Percentiles rank a stretch among this genome's conserved stretches.
Conservation (phyloP, 176 grass and related monocot species). For the Zizania latifolia region DNA sequence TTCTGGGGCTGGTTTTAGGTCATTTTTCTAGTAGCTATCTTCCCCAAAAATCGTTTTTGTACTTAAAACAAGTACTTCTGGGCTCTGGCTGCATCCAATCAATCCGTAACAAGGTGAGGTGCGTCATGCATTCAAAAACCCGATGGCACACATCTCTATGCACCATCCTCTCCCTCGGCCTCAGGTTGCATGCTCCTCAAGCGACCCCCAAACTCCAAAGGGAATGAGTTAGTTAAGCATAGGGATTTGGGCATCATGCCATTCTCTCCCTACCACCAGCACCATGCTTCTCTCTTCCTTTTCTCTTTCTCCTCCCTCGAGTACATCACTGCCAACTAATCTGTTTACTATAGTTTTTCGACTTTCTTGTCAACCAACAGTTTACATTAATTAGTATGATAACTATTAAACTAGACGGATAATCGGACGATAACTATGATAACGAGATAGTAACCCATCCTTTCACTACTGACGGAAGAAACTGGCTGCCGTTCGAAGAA, state of each 20-base stretch:
- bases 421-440: too few relatives aligned
- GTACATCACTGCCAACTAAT: too few relatives aligned
- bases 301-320: slow-evolving; percentile 14
- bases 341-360: too few relatives aligned
- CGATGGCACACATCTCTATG: slow-evolving; percentile 47
- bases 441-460: too few relatives aligned
- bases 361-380: too few relatives aligned
- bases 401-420: too few relatives aligned
- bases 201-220: slow-evolving; percentile 52
- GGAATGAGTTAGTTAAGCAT: slow-evolving; percentile 73
- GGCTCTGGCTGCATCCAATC: slow-evolving; percentile 18
- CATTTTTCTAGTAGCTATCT: not conserved
- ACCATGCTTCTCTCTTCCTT: not conserved
- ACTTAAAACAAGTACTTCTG: not conserved
- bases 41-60: not conserved
- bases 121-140: slow-evolving; percentile 36
- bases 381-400: too few relatives aligned
- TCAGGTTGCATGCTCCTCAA: slow-evolving; percentile 25
- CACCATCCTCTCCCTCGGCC: slow-evolving; percentile 36
- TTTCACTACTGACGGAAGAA: too few relatives aligned
- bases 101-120: not conserved
- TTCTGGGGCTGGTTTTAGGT: not conserved
- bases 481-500: too few relatives aligned
- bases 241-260: slow-evolving; percentile 74
- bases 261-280: not conserved